Conservation (phyloP, 1,284 basidiomycete species). For the Chalciporus sp. region DNA sequence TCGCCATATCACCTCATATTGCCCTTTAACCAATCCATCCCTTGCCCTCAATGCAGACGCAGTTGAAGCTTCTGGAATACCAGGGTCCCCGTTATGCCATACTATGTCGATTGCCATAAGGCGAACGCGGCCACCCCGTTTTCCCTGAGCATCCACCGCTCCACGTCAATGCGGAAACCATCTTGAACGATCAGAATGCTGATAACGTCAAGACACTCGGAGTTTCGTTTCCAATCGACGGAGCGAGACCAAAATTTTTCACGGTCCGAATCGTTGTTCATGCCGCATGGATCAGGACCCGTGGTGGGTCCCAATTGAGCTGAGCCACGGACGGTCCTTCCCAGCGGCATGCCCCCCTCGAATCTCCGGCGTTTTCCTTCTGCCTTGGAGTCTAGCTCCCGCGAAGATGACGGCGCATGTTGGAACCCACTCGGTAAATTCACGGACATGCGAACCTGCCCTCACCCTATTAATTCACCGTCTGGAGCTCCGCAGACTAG, state of each 20-base stretch:
- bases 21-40: background rate
- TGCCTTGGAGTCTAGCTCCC: background rate
- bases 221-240: constrained; percentile 6
- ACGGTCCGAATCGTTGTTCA: constrained; percentile 19
- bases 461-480: constrained; percentile 16
- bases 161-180: constrained; percentile 14
- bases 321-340: background rate
- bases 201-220: constrained; percentile 21
- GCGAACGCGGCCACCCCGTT: constrained; percentile 9
- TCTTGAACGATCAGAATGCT: constrained; percentile 16
- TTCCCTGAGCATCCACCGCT: constrained; percentile 8
- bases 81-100: constrained; percentile 7
- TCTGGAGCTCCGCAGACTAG: constrained; percentile 1
- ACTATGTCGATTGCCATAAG: background rate
- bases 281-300: constrained; percentile 6
- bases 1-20: background rate
- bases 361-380: background rate
- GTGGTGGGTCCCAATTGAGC: background rate
- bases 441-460: background rate
- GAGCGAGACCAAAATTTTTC: constrained; percentile 10
- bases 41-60: background rate
- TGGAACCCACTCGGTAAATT: constrained; percentile 7
- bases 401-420: constrained; percentile 4
- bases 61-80: background rate
- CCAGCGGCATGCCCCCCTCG: constrained; percentile 1